These are phyloP conservation scores for Pseudogymnoascus sp. DNA, from an alignment of 2,329 filamentous ascomycete genomes.

Conservation along the genomic window DNA sequence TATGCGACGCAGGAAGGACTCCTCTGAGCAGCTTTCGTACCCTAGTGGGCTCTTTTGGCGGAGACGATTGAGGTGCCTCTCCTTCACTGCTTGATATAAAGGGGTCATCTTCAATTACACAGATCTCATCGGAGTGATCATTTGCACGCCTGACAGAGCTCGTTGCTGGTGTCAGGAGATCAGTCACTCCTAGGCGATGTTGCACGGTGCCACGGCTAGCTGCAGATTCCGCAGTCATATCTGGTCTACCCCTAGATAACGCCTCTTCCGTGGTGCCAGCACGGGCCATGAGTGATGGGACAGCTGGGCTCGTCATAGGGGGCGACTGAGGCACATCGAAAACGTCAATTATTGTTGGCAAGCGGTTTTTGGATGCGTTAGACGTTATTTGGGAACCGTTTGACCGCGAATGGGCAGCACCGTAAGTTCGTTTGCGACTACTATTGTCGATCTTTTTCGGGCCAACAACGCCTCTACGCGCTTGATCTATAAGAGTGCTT, in stretches of 20 bases:
- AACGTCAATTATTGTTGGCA: constrained; percentile 17
- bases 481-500: neutral
- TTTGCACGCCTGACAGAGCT: constrained; percentile 20
- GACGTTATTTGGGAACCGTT: neutral
- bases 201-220: neutral
- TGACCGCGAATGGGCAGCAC: neutral
- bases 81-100: neutral
- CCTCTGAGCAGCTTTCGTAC: constrained; percentile 41
- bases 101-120: neutral
- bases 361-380: neutral
- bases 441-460: neutral
- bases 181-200: neutral
- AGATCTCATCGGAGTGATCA: neutral
- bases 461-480: neutral
- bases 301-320: constrained; percentile 31
- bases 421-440: neutral
- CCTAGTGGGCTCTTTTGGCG: constrained; percentile 7
- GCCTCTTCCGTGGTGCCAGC: neutral
- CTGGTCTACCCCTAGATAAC: neutral
- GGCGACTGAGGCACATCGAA: constrained; percentile 36
- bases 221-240: neutral
- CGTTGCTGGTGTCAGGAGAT: constrained; percentile 26
- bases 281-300: constrained; percentile 8
- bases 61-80: neutral
- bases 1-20: constrained; percentile 61